Base-by-base conservation (phyloP, 192 early-diverging fungal species). In the Funneliformis geosporum region DNA sequence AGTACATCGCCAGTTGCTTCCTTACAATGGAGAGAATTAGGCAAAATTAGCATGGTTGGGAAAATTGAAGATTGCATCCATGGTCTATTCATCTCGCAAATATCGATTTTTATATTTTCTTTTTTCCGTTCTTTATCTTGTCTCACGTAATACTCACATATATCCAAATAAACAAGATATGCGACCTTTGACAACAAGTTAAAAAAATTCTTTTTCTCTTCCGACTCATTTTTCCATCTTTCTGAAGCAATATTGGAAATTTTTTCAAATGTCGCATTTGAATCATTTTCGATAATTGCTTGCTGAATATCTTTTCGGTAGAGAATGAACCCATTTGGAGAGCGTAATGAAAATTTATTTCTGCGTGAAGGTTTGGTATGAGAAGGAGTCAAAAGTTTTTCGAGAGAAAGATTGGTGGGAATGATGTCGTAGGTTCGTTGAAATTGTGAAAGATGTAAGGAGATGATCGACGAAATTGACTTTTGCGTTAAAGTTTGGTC, bases 281-380 rank as follows among this genome's bases (percentile, higher is more conserved):
- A 21, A 68, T 68, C 8, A 18, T 68, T 40, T 68, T 40, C 16
- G 6, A 28, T 28, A 38, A 68, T 68, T 68, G 25, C 66, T 28
- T 68, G 28, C 33, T 68, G 66, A 68, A 68, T 38, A 8, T 68
- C 66, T 68, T 68, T 68, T 8, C 66, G 66, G 9, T 68, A 68
- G n/a, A 68, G 66, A 11, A 68, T 68, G 66, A 68, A 68, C 11
- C 39, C 66, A 33, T 68, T 68, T 68, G 27, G 66, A 39, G 66
- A 27, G 9, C 66, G 66, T 55, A 55, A 55, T 55, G 50, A 55
- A 7, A 55, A 55, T 21, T 14, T 14, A n/a, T 39, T 68, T 14
- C 28, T 18, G 2, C 27, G 39, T 40, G 66, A 7, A 68, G 66
- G 66, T 68, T 39, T 68, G 4, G 14, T n/a, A 5, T 68, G 5